A percentile compares a stretch with the other conserved stretches of the same genome.
phyloP scores from a whole-genome alignment of 2,329 filamentous ascomycete genomes.

The Trichophyton schoenleinii region DNA sequence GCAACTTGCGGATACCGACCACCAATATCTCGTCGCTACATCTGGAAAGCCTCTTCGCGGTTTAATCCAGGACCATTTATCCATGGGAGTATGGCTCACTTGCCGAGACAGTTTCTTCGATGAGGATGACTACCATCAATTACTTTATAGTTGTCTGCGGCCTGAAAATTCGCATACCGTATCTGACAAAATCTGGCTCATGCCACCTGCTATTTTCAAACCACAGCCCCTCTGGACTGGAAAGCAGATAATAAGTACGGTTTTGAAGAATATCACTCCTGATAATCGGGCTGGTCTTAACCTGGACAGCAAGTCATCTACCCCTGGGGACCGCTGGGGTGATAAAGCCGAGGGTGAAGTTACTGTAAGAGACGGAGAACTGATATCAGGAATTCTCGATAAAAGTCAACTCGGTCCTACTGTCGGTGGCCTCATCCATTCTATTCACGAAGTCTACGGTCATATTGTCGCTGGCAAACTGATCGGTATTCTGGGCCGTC shows the following conservation, averaged over 20 bases:
- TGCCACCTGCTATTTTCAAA: conserved; percentile 70
- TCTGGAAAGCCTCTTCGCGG: conserved; percentile 87
- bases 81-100: conserved; percentile 81
- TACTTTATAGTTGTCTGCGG: conserved; percentile 80
- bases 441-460: conserved; percentile 87
- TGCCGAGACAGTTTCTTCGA: conserved; percentile 86
- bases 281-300: conserved; percentile 61
- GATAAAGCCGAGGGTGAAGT: conserved; percentile 56
- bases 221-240: conserved; percentile 80
- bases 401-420: conserved; percentile 89
- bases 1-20: conserved; percentile 88
- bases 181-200: conserved; percentile 65
- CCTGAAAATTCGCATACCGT: conserved; percentile 84
- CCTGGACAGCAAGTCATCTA: conserved; percentile 65
- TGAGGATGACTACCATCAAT: conserved; percentile 75
- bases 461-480: conserved; percentile 74
- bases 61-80: conserved; percentile 96
- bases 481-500: conserved; percentile 74
- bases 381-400: conserved; percentile 83
- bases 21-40: conserved; percentile 90
- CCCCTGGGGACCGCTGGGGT: conserved; percentile 70
- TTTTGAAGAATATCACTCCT: conserved; percentile 84
- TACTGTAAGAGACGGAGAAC: conserved; percentile 72
- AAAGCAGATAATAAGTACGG: conserved; percentile 87
- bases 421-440: conserved; percentile 76